These are phyloP conservation scores for Leccinum huronense DNA, from an alignment of 1,284 basidiomycete species.

Conservation along the genomic window DNA sequence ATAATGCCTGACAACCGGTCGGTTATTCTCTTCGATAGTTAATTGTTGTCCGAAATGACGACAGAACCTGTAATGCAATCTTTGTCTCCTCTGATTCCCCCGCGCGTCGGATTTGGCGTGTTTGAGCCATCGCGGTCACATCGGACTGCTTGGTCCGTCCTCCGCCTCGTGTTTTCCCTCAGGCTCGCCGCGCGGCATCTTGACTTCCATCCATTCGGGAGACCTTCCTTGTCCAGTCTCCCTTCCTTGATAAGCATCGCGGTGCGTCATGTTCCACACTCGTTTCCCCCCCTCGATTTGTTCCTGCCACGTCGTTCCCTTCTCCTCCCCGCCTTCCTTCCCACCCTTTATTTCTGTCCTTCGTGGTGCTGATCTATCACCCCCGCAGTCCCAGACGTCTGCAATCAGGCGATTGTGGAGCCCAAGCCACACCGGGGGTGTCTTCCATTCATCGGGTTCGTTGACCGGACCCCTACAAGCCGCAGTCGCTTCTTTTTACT, in stretches of 20 bases:
- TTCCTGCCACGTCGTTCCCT: background rate
- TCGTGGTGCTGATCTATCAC: slow-evolving; percentile 16
- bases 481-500: slow-evolving; percentile 8
- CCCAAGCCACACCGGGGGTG: slow-evolving; percentile 20
- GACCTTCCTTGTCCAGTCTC: slow-evolving; percentile 9
- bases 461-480: slow-evolving; percentile 26
- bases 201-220: slow-evolving; percentile 8
- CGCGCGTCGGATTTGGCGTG: background rate
- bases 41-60: slow-evolving; percentile 10
- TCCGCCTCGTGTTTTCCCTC: slow-evolving; percentile 29
- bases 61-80: background rate
- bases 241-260: slow-evolving; percentile 23
- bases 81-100: background rate
- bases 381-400: slow-evolving; percentile 16
- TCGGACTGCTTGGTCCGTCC: slow-evolving; percentile 9
- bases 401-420: slow-evolving; percentile 10
- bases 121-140: slow-evolving; percentile 5
- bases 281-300: background rate
- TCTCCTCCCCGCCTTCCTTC: background rate
- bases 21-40: background rate
- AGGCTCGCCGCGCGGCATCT: slow-evolving; percentile 14
- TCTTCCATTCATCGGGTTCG: slow-evolving; percentile 22
- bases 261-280: slow-evolving; percentile 15
- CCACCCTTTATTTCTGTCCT: slow-evolving; percentile 14
- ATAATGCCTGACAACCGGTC: background rate